Conservation (phyloP, 225 moss, liverwort and hornwort genomes). For the Sphagnum tenellum region DNA sequence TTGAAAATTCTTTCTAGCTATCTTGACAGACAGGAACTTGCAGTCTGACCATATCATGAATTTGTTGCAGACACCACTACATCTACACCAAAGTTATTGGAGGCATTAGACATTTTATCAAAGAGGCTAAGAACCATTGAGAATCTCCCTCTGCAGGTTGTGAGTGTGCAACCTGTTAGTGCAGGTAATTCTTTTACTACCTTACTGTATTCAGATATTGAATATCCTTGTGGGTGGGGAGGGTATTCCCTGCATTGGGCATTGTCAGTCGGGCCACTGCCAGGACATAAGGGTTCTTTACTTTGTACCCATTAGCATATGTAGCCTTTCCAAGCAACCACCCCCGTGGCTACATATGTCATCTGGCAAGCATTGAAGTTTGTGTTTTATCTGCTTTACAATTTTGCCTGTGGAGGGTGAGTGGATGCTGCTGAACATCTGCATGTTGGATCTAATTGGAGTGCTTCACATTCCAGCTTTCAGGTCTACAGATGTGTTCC, state of each 20-base stretch:
- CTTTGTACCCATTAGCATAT: not conserved
- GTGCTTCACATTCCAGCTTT: slow-evolving; percentile 43
- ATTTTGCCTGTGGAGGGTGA: slow-evolving; percentile 4
- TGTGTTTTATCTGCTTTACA: not conserved
- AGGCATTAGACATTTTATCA: slow-evolving; percentile 55
- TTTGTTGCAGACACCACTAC: slow-evolving; percentile 49
- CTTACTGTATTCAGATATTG: not conserved
- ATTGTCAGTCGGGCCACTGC: not conserved
- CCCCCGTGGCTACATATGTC: too few species aligned
- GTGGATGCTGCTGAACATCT: slow-evolving; percentile 1
- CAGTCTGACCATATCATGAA: not conserved
- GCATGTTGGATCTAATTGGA: not conserved
- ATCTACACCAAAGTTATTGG: slow-evolving; percentile 51
- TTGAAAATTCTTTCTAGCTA: not conserved
- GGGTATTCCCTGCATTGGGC: not conserved
- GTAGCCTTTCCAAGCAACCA: too few species aligned
- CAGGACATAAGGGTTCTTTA: not conserved
- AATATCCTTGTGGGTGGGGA: too few species aligned
- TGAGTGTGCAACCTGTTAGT: slow-evolving; percentile 75
- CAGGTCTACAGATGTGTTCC: slow-evolving; percentile 68
- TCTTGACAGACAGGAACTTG: not conserved
- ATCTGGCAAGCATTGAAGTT: not conserved
- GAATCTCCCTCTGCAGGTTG: slow-evolving; percentile 74
- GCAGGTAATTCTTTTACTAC: slow-evolving; percentile 37
- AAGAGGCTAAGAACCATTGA: slow-evolving; percentile 62